Evolutionary conservation across 1,284 basidiomycete genomes (phyloP).

Genomic region (Fistulina hepatica): DNA sequence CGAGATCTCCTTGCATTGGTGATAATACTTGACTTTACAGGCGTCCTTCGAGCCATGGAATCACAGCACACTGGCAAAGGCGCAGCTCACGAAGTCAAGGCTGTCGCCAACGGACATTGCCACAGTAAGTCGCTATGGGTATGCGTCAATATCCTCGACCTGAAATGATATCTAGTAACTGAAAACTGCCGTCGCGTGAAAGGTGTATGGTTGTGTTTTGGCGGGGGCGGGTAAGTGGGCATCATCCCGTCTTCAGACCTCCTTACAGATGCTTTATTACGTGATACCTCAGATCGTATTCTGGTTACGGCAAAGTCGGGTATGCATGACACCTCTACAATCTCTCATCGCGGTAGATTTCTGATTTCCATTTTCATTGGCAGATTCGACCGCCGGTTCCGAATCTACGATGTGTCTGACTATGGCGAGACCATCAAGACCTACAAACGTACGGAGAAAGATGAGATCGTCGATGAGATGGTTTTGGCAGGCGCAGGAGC

Average conservation of each 20-base stretch:
- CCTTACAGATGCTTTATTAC: conserved; percentile 5
- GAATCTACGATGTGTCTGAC: conserved; percentile 75
- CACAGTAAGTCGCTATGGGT: conserved; percentile 58
- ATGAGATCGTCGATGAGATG: conserved; percentile 58
- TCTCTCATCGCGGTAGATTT: no score
- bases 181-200: conserved; percentile 80
- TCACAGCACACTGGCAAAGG: conserved; percentile 44
- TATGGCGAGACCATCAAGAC: conserved; percentile 86
- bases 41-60: conserved; percentile 59
- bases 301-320: conserved; percentile 75
- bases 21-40: no score
- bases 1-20: no score
- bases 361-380: conserved; percentile 5
- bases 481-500: conserved; percentile 45
- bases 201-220: conserved; percentile 91
- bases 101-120: conserved; percentile 79
- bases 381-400: conserved; percentile 82
- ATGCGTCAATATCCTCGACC: conserved; percentile 3
- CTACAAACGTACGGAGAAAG: conserved; percentile 77
- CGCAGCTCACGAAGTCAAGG: conserved; percentile 61
- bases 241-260: conserved; percentile 3
- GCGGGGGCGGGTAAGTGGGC: conserved; percentile 68
- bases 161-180: conserved; percentile 41
- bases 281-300: conserved; percentile 50
- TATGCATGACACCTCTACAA: conserved; percentile 22